These are phyloP conservation scores for Exophiala xenobiotica DNA, from an alignment of 2,329 filamentous ascomycete species.

Conservation along the genomic window DNA sequence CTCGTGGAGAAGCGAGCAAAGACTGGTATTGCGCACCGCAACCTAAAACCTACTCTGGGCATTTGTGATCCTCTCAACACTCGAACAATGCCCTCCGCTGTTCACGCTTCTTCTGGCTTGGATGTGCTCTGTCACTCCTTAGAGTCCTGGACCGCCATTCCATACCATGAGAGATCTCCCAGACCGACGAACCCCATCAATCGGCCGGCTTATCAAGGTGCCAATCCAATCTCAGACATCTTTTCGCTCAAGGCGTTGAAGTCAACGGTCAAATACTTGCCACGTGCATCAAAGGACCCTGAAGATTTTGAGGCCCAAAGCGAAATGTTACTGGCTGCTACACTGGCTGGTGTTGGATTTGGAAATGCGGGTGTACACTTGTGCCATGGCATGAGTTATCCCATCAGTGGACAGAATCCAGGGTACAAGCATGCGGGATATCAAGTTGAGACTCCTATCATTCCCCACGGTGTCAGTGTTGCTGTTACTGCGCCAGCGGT, in stretches of 20 bases:
- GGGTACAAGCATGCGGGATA: conserved; percentile 90
- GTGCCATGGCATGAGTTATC: conserved; percentile 92
- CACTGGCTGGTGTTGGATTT: conserved; percentile 91
- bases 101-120: conserved; percentile 86
- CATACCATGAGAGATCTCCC: conserved; percentile 81
- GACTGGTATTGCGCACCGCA: conserved; percentile 92
- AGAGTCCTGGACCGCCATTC: conserved; percentile 97
- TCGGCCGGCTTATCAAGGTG: conserved; percentile 91
- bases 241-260: conserved; percentile 86
- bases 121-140: conserved; percentile 94
- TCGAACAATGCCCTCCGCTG: conserved; percentile 89
- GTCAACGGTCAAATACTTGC: conserved; percentile 86
- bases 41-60: conserved; percentile 90
- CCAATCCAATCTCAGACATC: conserved; percentile 96
- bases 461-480: conserved; percentile 93
- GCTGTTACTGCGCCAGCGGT: conserved; percentile 91
- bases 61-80: conserved; percentile 88
- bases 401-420: conserved; percentile 92
- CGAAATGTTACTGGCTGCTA: conserved; percentile 93
- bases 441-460: conserved; percentile 70
- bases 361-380: conserved; percentile 95
- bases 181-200: conserved; percentile 86
- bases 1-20: conserved; percentile 86
- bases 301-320: conserved; percentile 91
- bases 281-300: conserved; percentile 79